Base-by-base conservation (phyloP, 768 basidiomycete genomes). In the Dentipellis sp. region DNA sequence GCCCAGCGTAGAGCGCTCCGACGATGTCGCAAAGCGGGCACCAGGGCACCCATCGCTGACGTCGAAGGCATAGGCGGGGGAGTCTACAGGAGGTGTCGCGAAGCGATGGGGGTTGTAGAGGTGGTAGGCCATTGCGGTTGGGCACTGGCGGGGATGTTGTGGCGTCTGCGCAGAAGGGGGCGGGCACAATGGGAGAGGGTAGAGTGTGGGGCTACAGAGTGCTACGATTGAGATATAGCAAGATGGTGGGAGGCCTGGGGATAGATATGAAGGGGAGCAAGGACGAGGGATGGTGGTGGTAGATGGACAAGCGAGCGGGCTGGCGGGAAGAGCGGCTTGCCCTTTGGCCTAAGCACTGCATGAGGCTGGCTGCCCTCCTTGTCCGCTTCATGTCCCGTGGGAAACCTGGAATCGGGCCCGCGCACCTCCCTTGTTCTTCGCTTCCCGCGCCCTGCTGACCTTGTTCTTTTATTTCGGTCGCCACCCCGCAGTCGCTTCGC, bases 281-380 rank as follows among this genome's bases (percentile, higher is more conserved):
- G 47, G 22, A 21, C 29, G 60, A 42, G 52, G 56, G 53, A 46
- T 34, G 22, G 42, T 40, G 58, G 48, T 39, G 59, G 42, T 45
- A 58, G 59, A 60, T 58, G 59, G 53, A 56, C 55, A 53, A 61
- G 58, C 59, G 53, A 56, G 60, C 58, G 56, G 50, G 58, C 54
- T 55, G 54, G 56, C 56, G 59, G 56, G 52, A 54, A 57, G 59
- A 17, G 48, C 48, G 23, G 48, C 19, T 16, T 57, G 59, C 61
- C 61, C 61, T 55, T 57, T 60, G 59, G 61, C 61, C 61, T 54
- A 29, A 54, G 58, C 55, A 53, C 17, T 53, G 59, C 61, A 62
- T 60, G 61, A 62, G 61, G 61, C 59, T 14, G 42, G 52, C 55
- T 55, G 16, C 53, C 35, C 52, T 47, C 19, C 21, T 46, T 40